phyloP scores from a whole-genome alignment of 257 asterid genomes.

The Ajuga chamaepitys region DNA sequence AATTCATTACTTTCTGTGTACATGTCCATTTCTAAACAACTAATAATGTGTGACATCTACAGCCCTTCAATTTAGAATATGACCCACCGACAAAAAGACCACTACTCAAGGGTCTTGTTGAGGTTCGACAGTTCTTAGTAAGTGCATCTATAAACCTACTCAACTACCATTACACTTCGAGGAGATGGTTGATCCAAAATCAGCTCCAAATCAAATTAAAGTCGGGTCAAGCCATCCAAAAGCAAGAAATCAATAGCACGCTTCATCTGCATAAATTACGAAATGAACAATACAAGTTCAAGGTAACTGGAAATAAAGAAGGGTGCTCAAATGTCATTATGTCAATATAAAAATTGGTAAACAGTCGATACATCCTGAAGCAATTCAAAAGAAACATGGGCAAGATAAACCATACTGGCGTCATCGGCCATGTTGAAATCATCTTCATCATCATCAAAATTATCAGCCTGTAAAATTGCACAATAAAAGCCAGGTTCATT shows the following conservation, averaged over 20 bases:
- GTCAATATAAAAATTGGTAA: background rate
- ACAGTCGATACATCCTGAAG: too few relatives aligned
- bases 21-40: too few relatives aligned
- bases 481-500: background rate
- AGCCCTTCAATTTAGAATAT: too few relatives aligned
- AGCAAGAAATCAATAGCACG: slow-evolving; percentile 16
- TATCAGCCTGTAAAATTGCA: slow-evolving; percentile 29
- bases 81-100: too few relatives aligned
- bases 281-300: background rate
- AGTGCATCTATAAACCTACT: too few relatives aligned
- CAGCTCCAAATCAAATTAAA: background rate
- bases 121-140: too few relatives aligned
- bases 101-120: too few relatives aligned
- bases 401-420: slow-evolving; percentile 30
- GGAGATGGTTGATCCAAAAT: background rate
- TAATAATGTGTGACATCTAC: too few relatives aligned
- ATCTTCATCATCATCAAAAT: slow-evolving; percentile 75
- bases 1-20: too few relatives aligned
- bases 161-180: too few relatives aligned
- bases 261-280: slow-evolving; percentile 25
- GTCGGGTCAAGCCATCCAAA: background rate
- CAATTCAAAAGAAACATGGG: background rate
- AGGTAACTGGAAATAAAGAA: background rate
- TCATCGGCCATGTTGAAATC: slow-evolving; percentile 57
- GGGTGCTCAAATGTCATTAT: background rate